Evolutionary conservation across 805 yeast genomes (phyloP), one percentile per base, ranked within the genome.

Genomic region (Ogataea methanolica): DNA sequence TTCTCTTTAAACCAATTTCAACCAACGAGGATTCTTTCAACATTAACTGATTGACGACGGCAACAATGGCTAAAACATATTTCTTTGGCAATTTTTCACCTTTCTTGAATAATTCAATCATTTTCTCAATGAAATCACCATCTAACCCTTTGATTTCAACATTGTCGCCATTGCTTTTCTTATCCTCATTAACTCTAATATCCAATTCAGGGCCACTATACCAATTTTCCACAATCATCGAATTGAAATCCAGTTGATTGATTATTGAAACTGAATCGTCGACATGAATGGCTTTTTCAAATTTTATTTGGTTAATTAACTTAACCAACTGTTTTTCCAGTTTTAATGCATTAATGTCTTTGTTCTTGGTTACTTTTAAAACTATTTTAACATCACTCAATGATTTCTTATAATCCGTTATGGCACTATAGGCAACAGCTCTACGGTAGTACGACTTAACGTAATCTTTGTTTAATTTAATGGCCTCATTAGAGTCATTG

Each of bases 381-480:
- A 90, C 88, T 7, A 62, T 57, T 55, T 80, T 81, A 60, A 89
- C 81, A 65, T 86, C 95, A 38, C 62, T 71, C 52, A 80, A 76
- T 0, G 97, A 91, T 48, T 80, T 83, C 59, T 81, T 81, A 61
- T 89, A 85, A 52, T 87, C 78, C 55, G 89, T 66, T 41, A 89
- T 75, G 9, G 96, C 95, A 64, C 82, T 78, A 52, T 82, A 66
- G 0, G 97, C 85, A 12, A 86, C 79, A 0, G 97, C 97, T 54
- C 96, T 77, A 55, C 99, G 77, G 62, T 88, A 94, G 63, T 88
- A 86, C 0, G 89, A 90, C 66, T 92, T 92, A 34, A 82, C 68
- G 59, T 88, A 85, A 17, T 69, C 61, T 1, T 82, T 76, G 61
- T 92, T 89, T 9, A 83, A 59, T 42, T 74, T 76, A 39, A 94